Conservation (phyloP, 306 rosid genomes). For the Sophora flavescens region DNA sequence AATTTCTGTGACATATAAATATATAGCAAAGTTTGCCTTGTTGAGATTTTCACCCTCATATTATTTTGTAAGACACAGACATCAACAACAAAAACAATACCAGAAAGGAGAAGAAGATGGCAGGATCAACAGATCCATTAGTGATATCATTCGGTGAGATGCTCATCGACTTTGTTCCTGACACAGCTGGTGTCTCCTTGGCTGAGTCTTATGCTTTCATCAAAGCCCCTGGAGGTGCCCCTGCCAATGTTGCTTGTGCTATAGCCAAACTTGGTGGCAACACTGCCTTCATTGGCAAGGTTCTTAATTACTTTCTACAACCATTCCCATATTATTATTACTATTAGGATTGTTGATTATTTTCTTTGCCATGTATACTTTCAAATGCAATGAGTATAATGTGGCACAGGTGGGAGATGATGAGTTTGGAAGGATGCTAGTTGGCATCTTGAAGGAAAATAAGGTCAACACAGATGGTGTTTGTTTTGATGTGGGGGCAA, state of each 20-base stretch:
- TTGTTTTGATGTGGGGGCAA: constrained; percentile 59
- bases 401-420: constrained; percentile 69
- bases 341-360: background rate
- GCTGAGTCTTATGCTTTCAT: constrained; percentile 68
- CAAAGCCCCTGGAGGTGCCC: constrained; percentile 84
- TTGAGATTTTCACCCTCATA: constrained; percentile 29
- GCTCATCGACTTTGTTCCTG: constrained; percentile 79
- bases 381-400: background rate
- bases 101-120: constrained; percentile 40
- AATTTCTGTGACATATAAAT: background rate
- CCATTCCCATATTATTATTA: background rate
- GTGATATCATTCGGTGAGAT: constrained; percentile 73
- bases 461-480: constrained; percentile 63
- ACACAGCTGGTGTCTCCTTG: constrained; percentile 65
- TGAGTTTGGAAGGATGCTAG: constrained; percentile 76
- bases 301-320: constrained; percentile 23
- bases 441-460: constrained; percentile 59
- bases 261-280: constrained; percentile 69
- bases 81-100: background rate
- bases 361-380: background rate
- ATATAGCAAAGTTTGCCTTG: background rate
- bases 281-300: constrained; percentile 76
- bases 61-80: background rate
- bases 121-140: constrained; percentile 43
- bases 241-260: constrained; percentile 83